Percentiles rank a stretch among this genome's conserved stretches.
These are phyloP conservation scores for Epichloe gansuensis DNA, from an alignment of 2,329 filamentous ascomycete genomes.

Conservation along the genomic window DNA sequence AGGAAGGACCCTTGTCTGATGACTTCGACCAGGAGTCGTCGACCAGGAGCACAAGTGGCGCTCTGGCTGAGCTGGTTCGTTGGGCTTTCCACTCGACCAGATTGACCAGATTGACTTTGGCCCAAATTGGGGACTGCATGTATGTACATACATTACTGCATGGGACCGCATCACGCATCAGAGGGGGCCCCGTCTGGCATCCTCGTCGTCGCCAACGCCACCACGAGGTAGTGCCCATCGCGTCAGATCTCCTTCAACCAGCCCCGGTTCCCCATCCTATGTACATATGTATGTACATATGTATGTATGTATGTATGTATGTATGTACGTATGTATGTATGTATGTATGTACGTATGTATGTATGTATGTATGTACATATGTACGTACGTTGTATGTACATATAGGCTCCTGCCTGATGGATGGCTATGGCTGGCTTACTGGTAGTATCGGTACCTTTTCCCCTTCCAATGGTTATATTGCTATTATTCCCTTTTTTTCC, in stretches of 20 bases:
- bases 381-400: too few relatives aligned
- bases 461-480: slow-evolving; percentile 7
- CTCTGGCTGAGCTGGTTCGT: neutral
- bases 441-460: slow-evolving; percentile 9
- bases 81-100: neutral
- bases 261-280: slow-evolving; percentile 7
- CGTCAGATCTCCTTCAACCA: slow-evolving; percentile 21
- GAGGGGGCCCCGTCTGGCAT: neutral
- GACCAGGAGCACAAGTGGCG: neutral
- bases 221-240: slow-evolving; percentile 21
- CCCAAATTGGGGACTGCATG: neutral
- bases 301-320: too few relatives aligned
- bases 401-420: slow-evolving; percentile 1
- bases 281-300: too few relatives aligned
- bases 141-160: too few relatives aligned
- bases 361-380: too few relatives aligned
- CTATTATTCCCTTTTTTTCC: slow-evolving; percentile 5
- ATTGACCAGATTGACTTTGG: neutral
- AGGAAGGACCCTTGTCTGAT: slow-evolving; percentile 6
- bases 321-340: too few relatives aligned
- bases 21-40: neutral
- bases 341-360: too few relatives aligned
- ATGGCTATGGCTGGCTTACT: slow-evolving; percentile 8
- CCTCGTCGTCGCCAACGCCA: slow-evolving; percentile 18
- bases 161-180: too few relatives aligned